Conservation (phyloP, 2,329 filamentous ascomycete genomes). For the Dothideomycetes sp. region DNA sequence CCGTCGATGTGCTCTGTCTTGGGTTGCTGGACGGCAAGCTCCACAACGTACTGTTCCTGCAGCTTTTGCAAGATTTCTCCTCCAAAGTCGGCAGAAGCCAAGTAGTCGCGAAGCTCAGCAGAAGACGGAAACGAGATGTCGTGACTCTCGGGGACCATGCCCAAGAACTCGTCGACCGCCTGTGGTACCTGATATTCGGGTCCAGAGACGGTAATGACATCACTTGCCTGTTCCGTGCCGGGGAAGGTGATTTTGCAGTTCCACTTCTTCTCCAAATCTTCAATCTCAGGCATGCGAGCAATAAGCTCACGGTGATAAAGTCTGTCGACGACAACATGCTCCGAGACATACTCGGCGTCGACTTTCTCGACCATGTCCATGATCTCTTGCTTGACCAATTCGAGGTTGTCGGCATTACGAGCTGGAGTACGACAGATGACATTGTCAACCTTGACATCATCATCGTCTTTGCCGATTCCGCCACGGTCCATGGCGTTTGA, state of each 20-base stretch:
- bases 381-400: constrained; percentile 97
- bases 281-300: constrained; percentile 75
- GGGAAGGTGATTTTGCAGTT: constrained; percentile 99
- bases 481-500: constrained; percentile 98
- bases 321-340: constrained; percentile 86
- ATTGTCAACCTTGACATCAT: constrained; percentile 97
- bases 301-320: constrained; percentile 93
- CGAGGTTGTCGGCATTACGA: constrained; percentile 90
- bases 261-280: constrained; percentile 96
- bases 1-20: constrained; percentile 29
- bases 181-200: constrained; percentile 97
- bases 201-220: constrained; percentile 88
- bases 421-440: constrained; percentile 97
- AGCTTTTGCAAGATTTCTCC: constrained; percentile 73
- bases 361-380: constrained; percentile 98
- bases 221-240: constrained; percentile 92
- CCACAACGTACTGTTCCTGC: constrained; percentile 84
- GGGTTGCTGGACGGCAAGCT: constrained; percentile 57
- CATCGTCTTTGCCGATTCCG: constrained; percentile 86
- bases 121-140: constrained; percentile 76
- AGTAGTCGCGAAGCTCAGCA: constrained; percentile 64
- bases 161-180: constrained; percentile 90
- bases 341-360: constrained; percentile 92
- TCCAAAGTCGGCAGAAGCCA: constrained; percentile 71
- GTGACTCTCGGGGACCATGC: constrained; percentile 95